A percentile compares a stretch with the other conserved stretches of the same genome.
phyloP scores from a whole-genome alignment of 441 rosid species.

The Gossypium schwendimanii region DNA sequence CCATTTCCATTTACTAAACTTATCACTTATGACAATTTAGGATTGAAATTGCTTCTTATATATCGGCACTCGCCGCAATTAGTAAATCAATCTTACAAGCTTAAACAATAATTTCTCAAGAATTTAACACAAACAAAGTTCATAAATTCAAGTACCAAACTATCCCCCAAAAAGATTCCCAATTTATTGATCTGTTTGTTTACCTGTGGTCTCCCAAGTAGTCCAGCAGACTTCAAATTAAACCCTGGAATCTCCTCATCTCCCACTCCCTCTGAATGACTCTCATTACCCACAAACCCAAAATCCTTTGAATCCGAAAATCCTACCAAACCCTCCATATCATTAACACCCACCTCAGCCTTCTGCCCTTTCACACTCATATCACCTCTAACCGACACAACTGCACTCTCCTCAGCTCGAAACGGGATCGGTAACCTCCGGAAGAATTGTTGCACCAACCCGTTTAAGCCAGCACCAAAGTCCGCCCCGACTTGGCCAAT shows the following conservation, averaged over 20 bases:
- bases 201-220: conserved; percentile 69
- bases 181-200: neutral
- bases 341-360: conserved; percentile 23
- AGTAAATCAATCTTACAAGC: neutral
- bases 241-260: conserved; percentile 50
- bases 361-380: conserved; percentile 18
- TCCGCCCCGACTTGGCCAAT: conserved; percentile 85
- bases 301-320: conserved; percentile 41
- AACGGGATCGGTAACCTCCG: conserved; percentile 65
- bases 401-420: conserved; percentile 36
- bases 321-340: conserved; percentile 37
- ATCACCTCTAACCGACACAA: conserved; percentile 21
- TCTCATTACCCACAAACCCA: conserved; percentile 33
- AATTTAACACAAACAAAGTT: neutral
- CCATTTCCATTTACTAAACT: neutral
- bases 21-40: neutral
- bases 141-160: neutral
- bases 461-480: conserved; percentile 65
- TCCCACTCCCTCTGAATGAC: conserved; percentile 18
- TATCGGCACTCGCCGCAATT: neutral
- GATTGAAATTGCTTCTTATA: neutral
- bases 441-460: conserved; percentile 72
- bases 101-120: neutral
- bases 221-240: conserved; percentile 44
- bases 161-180: neutral